A percentile compares a stretch with the other conserved stretches of the same genome.
These are phyloP conservation scores for Candida michaelii DNA, from an alignment of 805 yeast genomes.

Conservation along the genomic window DNA sequence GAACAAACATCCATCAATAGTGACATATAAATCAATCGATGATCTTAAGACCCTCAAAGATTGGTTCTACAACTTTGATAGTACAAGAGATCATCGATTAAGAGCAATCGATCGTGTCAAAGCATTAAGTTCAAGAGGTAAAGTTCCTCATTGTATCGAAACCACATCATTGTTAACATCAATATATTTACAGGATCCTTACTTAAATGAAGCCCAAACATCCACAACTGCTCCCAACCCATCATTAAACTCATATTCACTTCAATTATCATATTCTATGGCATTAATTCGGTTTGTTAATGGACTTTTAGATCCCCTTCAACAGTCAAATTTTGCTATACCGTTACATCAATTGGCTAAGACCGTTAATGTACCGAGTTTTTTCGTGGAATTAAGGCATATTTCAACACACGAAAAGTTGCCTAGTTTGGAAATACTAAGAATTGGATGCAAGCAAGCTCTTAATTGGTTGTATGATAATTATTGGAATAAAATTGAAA, in stretches of 20 bases:
- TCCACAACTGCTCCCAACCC: neutral
- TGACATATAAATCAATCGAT: slow-evolving; percentile 29
- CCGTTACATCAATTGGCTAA: slow-evolving; percentile 77
- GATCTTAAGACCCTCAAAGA: slow-evolving; percentile 49
- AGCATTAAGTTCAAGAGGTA: slow-evolving; percentile 59
- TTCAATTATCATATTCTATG: slow-evolving; percentile 65
- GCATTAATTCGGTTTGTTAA: slow-evolving; percentile 83
- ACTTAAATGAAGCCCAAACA: neutral
- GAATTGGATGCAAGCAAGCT: slow-evolving; percentile 60
- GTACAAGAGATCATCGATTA: slow-evolving; percentile 27
- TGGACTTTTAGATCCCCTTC: slow-evolving; percentile 85
- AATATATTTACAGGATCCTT: slow-evolving; percentile 40
- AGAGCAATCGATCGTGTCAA: slow-evolving; percentile 54
- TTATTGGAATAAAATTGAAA: slow-evolving; percentile 59
- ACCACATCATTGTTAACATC: slow-evolving; percentile 59
- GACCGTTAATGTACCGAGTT: slow-evolving; percentile 65
- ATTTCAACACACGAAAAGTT: slow-evolving; percentile 85
- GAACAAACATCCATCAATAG: slow-evolving; percentile 18
- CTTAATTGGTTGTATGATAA: slow-evolving; percentile 70
- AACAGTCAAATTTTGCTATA: slow-evolving; percentile 73
- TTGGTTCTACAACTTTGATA: slow-evolving; percentile 50
- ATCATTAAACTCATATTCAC: slow-evolving; percentile 23
- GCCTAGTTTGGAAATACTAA: slow-evolving; percentile 69
- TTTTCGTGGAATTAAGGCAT: slow-evolving; percentile 88
- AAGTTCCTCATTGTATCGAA: slow-evolving; percentile 71